Evolutionary conservation across 139 green algal genomes (phyloP).

Genomic region (Volvox reticuliferus): DNA sequence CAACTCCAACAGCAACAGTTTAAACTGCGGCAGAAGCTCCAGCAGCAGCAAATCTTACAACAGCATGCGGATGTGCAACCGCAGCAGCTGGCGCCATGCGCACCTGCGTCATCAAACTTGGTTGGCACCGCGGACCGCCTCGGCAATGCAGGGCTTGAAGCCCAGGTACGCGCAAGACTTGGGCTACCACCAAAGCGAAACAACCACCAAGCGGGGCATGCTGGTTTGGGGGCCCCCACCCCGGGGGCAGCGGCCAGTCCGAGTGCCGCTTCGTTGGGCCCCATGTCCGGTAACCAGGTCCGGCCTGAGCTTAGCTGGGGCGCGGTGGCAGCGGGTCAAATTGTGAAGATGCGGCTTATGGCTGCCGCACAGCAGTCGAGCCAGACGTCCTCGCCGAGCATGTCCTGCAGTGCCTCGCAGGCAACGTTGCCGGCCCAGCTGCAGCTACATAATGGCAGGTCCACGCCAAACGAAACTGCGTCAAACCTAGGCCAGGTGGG

Average conservation of each 20-base stretch:
- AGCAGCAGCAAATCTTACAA: constrained; percentile 5
- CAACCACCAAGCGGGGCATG: neutral
- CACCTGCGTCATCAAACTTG: neutral
- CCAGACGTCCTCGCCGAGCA: neutral
- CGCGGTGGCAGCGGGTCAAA: neutral
- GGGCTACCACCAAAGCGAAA: constrained; percentile 25
- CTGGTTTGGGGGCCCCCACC: too few species aligned
- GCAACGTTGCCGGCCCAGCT: neutral
- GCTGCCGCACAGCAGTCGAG: neutral
- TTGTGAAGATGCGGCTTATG: neutral
- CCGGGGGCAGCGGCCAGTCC: too few species aligned
- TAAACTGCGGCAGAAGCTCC: neutral
- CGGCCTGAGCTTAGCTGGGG: neutral
- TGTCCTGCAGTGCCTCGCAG: neutral
- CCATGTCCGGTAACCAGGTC: neutral
- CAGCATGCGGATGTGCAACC: neutral
- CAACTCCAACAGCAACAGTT: neutral
- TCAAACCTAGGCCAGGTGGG: neutral
- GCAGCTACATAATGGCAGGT: neutral
- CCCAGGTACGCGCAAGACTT: constrained; percentile 5
- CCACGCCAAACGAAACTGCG: neutral
- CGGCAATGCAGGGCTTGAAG: neutral
- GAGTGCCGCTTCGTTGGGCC: too few species aligned
- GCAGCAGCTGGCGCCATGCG: neutral
- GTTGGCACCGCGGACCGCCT: neutral